Evolutionary conservation across 2,329 filamentous ascomycete species (phyloP).

Genomic region (Colletotrichum tabaci): DNA sequence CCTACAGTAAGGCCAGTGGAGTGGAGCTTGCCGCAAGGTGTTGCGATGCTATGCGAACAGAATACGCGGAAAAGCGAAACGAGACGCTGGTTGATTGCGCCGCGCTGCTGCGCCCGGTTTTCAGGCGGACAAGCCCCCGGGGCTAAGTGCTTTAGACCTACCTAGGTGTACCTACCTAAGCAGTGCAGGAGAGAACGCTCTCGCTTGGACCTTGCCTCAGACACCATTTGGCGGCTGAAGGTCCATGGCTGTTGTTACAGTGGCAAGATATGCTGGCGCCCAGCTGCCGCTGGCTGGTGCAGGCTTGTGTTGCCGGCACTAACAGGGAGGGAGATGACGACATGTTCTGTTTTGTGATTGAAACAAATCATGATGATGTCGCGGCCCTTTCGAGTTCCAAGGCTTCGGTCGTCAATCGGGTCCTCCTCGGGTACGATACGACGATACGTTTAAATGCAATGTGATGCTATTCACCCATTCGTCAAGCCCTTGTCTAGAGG

Average conservation of each 20-base stretch:
- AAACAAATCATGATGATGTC: constrained; percentile 14
- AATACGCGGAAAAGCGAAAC: constrained; percentile 30
- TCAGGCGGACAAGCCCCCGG: constrained; percentile 23
- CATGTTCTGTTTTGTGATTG: constrained; percentile 8
- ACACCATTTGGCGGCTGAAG: constrained; percentile 11
- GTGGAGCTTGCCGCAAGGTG: neutral
- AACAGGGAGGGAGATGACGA: constrained; percentile 26
- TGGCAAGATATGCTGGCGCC: neutral
- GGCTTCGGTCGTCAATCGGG: neutral
- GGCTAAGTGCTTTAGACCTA: neutral
- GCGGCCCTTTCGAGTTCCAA: constrained; percentile 6
- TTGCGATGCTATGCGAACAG: constrained; percentile 2
- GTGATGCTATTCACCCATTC: neutral
- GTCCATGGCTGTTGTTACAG: neutral
- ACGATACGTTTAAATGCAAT: neutral
- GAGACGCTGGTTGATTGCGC: neutral
- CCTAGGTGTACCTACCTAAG: neutral
- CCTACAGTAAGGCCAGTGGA: neutral
- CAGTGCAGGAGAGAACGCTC: too few relatives aligned
- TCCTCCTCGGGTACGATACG: neutral
- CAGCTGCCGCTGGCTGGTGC: constrained; percentile 1
- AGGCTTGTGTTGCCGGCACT: constrained; percentile 8
- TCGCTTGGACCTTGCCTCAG: neutral
- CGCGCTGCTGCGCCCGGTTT: constrained; percentile 36
- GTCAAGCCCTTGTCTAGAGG: neutral